Evolutionary conservation across 2,329 filamentous ascomycete species (phyloP), one percentile per base, ranked within the genome.

Genomic region (Cytospora paraplurivora): DNA sequence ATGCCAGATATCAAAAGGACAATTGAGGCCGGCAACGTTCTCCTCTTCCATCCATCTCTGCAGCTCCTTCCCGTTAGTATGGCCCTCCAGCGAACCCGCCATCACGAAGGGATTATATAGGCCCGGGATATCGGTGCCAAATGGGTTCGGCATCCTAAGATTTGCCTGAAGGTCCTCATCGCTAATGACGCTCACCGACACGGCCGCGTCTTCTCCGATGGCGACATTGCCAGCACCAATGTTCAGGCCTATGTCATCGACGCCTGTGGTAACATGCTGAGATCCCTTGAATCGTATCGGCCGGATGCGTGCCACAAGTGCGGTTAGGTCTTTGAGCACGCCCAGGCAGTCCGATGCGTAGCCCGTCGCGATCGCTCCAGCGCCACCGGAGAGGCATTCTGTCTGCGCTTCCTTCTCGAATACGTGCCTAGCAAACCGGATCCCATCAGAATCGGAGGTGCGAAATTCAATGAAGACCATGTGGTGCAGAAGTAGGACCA

Each of bases 401-500:
- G 53, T 61, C 19, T 37, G 15, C 6, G 74, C 72, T 64, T 81
- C 79, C 32, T 71, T 69, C 19, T 78, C 72, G 59, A 82, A 79
- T n/a, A 75, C 71, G 12, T 74, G 70, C 55, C 78, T 75, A 51
- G 77, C 79, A 63, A 78, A 80, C 1, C 71, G 68, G 21, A 82
- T 73, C 49, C 77, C 75, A 3, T 53, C 70, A 52, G 65, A 63
- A 59, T 73, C 74, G 41, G 64, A 70, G 57, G 68, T 71, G 54
- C 68, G 67, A 12, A 72, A 66, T 35, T 75, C 72, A 27, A 73
- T 70, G 49, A 74, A 74, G 3, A 81, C 72, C 32, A 82, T 73
- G 64, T 78, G 75, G 63, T 79, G 76, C 59, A 84, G 73, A 60
- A 81, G 75, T 37, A 84, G 73, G 19, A 82, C 75, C 44, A 82